Evolutionary conservation across 2,329 filamentous ascomycete genomes (phyloP).

Genomic region (Phaeosphaeria sp.): DNA sequence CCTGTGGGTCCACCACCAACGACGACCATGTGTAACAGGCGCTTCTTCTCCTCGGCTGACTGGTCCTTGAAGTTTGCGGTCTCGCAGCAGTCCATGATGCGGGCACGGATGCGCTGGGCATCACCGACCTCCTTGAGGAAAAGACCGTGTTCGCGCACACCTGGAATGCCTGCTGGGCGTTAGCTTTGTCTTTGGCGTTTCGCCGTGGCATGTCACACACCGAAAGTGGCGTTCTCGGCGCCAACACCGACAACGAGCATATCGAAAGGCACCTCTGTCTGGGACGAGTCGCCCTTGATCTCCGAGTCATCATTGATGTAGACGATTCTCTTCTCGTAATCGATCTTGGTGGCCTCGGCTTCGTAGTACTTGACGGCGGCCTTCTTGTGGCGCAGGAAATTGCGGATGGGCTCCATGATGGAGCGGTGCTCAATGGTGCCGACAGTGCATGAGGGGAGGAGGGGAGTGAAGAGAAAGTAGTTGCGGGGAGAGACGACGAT

Average conservation of each 20-base stretch:
- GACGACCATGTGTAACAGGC: conserved; percentile 95
- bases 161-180: conserved; percentile 71
- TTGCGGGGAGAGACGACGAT: conserved; percentile 97
- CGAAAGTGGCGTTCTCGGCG: conserved; percentile 98
- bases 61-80: conserved; percentile 99
- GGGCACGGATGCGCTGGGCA: conserved; percentile 94
- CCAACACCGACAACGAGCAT: conserved; percentile 98
- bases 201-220: conserved; percentile 52
- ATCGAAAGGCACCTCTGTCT: conserved; percentile 94
- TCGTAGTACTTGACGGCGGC: conserved; percentile 95
- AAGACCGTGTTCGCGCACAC: conserved; percentile 92
- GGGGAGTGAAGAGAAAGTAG: conserved; percentile 99
- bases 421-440: conserved; percentile 98
- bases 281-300: conserved; percentile 79
- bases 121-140: conserved; percentile 99
- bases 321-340: conserved; percentile 87
- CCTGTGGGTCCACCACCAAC: conserved; percentile 88
- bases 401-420: conserved; percentile 98
- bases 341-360: conserved; percentile 94
- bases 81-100: conserved; percentile 99
- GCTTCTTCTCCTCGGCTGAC: conserved; percentile 83
- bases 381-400: conserved; percentile 94
- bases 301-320: conserved; percentile 92
- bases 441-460: conserved; percentile 96
- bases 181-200: conserved; percentile 14